These are phyloP conservation scores for Aspergillus versicolor DNA, from an alignment of 2,329 filamentous ascomycete genomes.

Conservation along the genomic window DNA sequence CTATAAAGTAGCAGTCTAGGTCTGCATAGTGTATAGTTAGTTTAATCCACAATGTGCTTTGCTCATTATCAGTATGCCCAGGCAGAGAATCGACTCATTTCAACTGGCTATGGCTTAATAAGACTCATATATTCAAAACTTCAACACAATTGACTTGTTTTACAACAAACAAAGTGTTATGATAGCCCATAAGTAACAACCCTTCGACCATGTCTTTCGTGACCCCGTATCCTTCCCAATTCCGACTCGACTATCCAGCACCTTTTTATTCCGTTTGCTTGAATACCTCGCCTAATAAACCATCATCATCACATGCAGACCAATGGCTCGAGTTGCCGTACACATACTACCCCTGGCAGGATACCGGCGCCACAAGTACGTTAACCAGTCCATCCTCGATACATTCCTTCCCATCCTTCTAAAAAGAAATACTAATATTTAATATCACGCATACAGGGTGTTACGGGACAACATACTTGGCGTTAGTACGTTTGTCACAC, in stretches of 20 bases:
- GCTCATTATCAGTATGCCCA: slow-evolving; percentile 17
- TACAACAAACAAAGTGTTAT: no score
- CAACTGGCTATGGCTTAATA: no score
- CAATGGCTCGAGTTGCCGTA: no score
- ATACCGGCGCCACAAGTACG: background rate
- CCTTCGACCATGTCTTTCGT: background rate
- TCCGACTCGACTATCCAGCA: no score
- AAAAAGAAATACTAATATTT: background rate
- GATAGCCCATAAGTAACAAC: no score
- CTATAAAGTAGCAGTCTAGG: slow-evolving; percentile 18
- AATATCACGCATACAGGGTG: slow-evolving; percentile 9
- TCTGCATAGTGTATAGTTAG: slow-evolving; percentile 12
- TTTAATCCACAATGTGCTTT: slow-evolving; percentile 1
- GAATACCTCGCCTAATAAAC: background rate
- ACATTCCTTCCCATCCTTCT: background rate
- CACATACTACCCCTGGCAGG: no score
- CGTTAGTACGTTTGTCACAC: slow-evolving; percentile 25
- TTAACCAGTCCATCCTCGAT: background rate
- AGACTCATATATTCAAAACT: no score
- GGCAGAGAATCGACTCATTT: no score
- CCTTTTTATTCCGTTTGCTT: no score
- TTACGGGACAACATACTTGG: slow-evolving; percentile 28
- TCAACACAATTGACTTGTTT: no score
- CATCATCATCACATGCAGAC: no score
- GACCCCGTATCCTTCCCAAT: background rate